Evolutionary conservation across 805 yeast species (phyloP).

Genomic region (Suhomyces tanzawaensis): DNA sequence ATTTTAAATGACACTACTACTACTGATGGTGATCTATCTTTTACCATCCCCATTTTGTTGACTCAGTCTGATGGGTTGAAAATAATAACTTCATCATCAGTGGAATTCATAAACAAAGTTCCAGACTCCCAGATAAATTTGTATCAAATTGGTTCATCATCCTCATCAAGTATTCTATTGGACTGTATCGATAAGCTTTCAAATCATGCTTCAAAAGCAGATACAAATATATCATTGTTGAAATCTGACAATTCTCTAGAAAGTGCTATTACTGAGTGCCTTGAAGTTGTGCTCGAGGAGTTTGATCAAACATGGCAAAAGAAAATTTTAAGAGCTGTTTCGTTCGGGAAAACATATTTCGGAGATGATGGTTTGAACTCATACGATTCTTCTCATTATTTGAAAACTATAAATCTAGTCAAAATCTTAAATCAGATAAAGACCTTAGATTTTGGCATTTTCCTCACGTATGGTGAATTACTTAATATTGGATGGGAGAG

Average conservation of each 20-base stretch:
- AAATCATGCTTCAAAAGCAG: slow-evolving; percentile 73
- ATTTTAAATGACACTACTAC: slow-evolving; percentile 11
- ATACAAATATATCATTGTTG: slow-evolving; percentile 63
- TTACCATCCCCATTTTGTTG: slow-evolving; percentile 39
- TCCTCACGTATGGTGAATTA: slow-evolving; percentile 60
- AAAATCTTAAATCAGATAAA: slow-evolving; percentile 72
- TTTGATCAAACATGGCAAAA: slow-evolving; percentile 80
- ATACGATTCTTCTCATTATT: slow-evolving; percentile 57
- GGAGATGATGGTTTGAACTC: slow-evolving; percentile 33
- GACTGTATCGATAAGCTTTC: slow-evolving; percentile 69
- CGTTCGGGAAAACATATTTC: slow-evolving; percentile 73
- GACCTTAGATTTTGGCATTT: slow-evolving; percentile 61
- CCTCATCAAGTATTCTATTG: slow-evolving; percentile 76
- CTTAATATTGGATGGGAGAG: slow-evolving; percentile 49
- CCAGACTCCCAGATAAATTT: slow-evolving; percentile 53
- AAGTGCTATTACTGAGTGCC: slow-evolving; percentile 67
- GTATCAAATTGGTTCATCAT: slow-evolving; percentile 79
- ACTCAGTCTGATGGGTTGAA: slow-evolving; percentile 71
- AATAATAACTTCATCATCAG: slow-evolving; percentile 53
- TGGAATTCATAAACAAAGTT: slow-evolving; percentile 67
- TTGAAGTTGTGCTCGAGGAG: slow-evolving; percentile 74
- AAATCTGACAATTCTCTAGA: slow-evolving; percentile 42
- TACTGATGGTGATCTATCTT: slow-evolving; percentile 18
- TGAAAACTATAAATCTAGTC: slow-evolving; percentile 57
- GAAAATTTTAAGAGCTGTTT: slow-evolving; percentile 71